Base-by-base conservation (phyloP, 495 filamentous ascomycete species). In the Penicillium antarcticum region DNA sequence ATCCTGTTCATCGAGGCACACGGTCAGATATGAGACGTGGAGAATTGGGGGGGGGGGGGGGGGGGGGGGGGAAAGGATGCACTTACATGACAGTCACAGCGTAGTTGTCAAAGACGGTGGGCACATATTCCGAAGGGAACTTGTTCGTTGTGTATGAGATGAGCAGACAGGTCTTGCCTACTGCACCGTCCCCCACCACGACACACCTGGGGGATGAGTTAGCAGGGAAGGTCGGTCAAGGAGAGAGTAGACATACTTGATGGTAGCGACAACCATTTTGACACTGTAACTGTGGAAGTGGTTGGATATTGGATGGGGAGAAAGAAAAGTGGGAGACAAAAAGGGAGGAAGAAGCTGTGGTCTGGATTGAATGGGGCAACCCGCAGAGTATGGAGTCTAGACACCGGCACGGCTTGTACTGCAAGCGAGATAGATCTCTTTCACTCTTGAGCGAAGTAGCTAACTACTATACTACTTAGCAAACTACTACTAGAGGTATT, bases 141-240 rank as follows among this genome's bases (percentile, higher is more conserved):
- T 98, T 98, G 80, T 98, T 98, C 56, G 94, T 98, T 36, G 94
- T 98, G 75, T 98, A 98, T 61, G 89, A 95, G 76, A 98, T 98
- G 65, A 98, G 82, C 46, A 98, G 84, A 73, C 94, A 98, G 39
- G 94, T 98, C 80, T 98, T 98, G 61, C 94, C 94, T 52, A 98
- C 94, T 51, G 94, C 94, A 91, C 94, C 94, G 71, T 98, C 94
- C 70, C 94, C 94, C 63, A 98, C 94, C 46, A 98, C 94, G 53
- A 98, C 94, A 78, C 94, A 98, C 71, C 92, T 97, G 62, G 51
- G 41, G 58, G 40, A 5, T 23, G 3, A 49, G 62, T 68, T 67
- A 71, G 67, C 60, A 54, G 51, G 49, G 58, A 52, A 46, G 48
- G 44, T 3, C 21, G 3, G 55, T 53, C 40, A 31, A 55, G 55